Evolutionary conservation across 2,329 filamentous ascomycete genomes (phyloP).

Genomic region (Fusarium solani-melongenae): DNA sequence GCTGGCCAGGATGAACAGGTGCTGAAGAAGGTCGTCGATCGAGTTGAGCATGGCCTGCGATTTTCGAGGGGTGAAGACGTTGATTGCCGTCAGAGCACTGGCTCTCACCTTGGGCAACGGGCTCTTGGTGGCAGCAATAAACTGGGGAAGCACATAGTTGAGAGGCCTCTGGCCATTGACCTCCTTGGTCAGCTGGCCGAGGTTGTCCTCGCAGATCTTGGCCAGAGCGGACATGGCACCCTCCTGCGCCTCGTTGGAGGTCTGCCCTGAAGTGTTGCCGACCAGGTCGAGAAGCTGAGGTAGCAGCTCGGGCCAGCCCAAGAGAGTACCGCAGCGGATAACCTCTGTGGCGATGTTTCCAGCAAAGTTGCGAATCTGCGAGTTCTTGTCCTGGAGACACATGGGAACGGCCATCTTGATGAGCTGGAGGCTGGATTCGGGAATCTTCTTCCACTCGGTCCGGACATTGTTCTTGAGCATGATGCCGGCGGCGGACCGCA

Average conservation of each 20-base stretch:
- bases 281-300: constrained; percentile 84
- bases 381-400: constrained; percentile 82
- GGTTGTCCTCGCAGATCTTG: constrained; percentile 98
- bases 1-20: constrained; percentile 82
- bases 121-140: constrained; percentile 87
- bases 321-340: constrained; percentile 83
- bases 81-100: constrained; percentile 84
- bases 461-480: constrained; percentile 97
- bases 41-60: constrained; percentile 84
- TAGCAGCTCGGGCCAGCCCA: constrained; percentile 91
- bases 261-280: constrained; percentile 75
- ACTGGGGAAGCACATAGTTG: constrained; percentile 87
- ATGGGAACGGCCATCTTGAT: constrained; percentile 83
- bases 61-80: constrained; percentile 89
- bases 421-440: constrained; percentile 77
- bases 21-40: constrained; percentile 83
- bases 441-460: constrained; percentile 78
- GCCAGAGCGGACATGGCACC: constrained; percentile 91
- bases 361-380: constrained; percentile 87
- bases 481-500: constrained; percentile 88
- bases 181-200: constrained; percentile 84
- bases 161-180: constrained; percentile 90
- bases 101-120: constrained; percentile 81
- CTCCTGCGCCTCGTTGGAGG: constrained; percentile 81
- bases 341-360: constrained; percentile 96